Evolutionary conservation across 2,329 filamentous ascomycete genomes (phyloP), one percentile per base, ranked within the genome.

Genomic region (Penicillium sp.): DNA sequence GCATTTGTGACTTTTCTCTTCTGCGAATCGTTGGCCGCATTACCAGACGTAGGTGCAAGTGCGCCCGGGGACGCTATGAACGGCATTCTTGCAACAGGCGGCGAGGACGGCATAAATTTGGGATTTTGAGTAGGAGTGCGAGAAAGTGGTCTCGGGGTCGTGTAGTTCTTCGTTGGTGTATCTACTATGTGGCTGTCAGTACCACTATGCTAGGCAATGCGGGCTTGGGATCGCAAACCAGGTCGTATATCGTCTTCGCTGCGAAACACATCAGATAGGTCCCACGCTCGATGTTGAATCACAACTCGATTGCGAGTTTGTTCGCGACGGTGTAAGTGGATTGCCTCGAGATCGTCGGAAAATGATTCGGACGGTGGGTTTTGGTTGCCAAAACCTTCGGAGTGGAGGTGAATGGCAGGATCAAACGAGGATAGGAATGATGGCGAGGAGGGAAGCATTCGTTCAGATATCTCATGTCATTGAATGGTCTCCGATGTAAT

Each of bases 341-440:
- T 65, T 46, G 72, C 74, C 58, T 77, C 74, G 47, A 76, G 45
- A 25, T 77, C 75, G 67, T 76, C 73, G 48, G 68, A 68, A 59
- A 73, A 73, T 49, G 68, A 67, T 50, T 71, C 66, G n/a, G 67
- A 73, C 16, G 64, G 67, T 16, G 64, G 65, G 30, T 64, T 56
- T 51, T 58, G 54, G 36, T 60, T 55, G 26, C 49, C 53, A 19
- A 50, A 60, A n/a, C 58, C 60, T 67, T 82, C 78, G 50, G 79
- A 81, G 60, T 79, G 74, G 25, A 80, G 71, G 57, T 79, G 69
- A 30, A 82, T 58, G 40, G 78, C 78, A 41, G 80, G 79, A 57
- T 82, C 80, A 55, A 81, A 82, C 5, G 80, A 81, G 4, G 78
- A 75, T 4, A 77, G 74, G 33, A 77, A 67, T 30, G 63, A 61